Evolutionary conservation across 2,329 filamentous ascomycete species (phyloP), one percentile per base, ranked within the genome.

Genomic region (Dactylellina drechsleri): DNA sequence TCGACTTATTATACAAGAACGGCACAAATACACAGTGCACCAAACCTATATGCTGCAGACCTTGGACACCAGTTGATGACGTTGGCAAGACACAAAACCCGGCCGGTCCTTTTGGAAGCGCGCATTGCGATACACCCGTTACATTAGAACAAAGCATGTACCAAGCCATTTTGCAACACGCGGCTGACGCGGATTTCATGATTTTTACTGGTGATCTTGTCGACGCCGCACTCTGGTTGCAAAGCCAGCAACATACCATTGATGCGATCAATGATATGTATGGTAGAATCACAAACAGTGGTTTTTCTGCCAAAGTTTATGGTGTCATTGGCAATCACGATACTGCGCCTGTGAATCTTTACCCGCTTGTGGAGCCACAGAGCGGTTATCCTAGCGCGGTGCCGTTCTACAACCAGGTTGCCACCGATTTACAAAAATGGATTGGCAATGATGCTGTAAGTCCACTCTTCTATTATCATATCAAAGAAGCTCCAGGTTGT

Each of bases 141-240:
- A 81, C 79, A 15, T 82, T 88, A 0, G 85, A 88, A 77, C 79
- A 85, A 59, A 88, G 86, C 81, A 85, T 88, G 85, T 80, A 81
- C 66, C 74, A 66, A 23, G 81, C 82, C 8, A 82, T 83, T 52
- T 75, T 81, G 53, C 76, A 81, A 12, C 28, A 41, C 2, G 74
- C 74, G 2, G 45, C 45, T 0, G 81, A 86, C 68, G 83, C 85
- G 0, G 82, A 83, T 1, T 87, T 89, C 72, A 82, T 84, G n/a
- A 83, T 89, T 58, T 89, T 87, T 80, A 89, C 87, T 0, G 87
- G 87, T 4, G 87, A 89, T 73, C 83, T 88, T 28, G 82, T 88
- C 8, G 85, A 87, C 67, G 85, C 87, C 67, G 83, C 82, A 1
- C 78, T 85, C 57, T 86, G 85, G 85, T 82, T 83, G 64, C 85